Evolutionary conservation across 805 yeast genomes (phyloP).

Genomic region (Nakazawaea ishiwadae): DNA sequence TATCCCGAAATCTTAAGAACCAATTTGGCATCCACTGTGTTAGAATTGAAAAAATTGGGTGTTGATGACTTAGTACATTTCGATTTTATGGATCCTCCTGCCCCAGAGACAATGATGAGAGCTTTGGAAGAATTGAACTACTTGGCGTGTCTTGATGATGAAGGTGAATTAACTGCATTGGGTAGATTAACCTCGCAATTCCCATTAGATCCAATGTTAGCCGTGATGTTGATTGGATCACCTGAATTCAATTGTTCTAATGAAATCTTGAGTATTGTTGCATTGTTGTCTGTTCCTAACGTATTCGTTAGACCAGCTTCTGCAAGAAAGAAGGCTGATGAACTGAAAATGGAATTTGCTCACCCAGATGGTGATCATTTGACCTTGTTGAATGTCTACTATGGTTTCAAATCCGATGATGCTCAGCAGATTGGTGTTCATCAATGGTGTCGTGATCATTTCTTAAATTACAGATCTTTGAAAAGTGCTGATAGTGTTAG

Average conservation of each 20-base stretch:
- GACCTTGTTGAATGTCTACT: conserved; percentile 82
- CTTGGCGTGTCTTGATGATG: conserved; percentile 84
- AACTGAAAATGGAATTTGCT: conserved; percentile 79
- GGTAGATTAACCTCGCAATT: conserved; percentile 90
- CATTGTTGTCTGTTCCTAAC: conserved; percentile 87
- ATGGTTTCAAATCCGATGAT: conserved; percentile 75
- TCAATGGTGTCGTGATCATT: conserved; percentile 92
- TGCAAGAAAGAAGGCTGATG: conserved; percentile 88
- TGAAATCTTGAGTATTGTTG: conserved; percentile 83
- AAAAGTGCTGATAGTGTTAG: conserved; percentile 85
- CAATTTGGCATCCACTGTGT: conserved; percentile 85
- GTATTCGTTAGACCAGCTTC: conserved; percentile 92
- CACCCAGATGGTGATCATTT: conserved; percentile 95
- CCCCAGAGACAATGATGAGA: conserved; percentile 99
- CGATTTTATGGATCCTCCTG: conserved; percentile 99
- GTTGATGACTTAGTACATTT: conserved; percentile 95
- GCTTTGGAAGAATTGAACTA: conserved; percentile 94
- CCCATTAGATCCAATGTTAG: conserved; percentile 94
- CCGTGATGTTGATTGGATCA: conserved; percentile 86
- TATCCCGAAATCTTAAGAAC: conserved; percentile 94
- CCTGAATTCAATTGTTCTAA: conserved; percentile 83
- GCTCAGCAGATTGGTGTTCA: conserved; percentile 60
- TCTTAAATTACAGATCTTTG: conserved; percentile 76
- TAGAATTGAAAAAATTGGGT: conserved; percentile 91
- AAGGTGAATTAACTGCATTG: conserved; percentile 82